Percentiles rank a stretch among this genome's conserved stretches.
These are phyloP conservation scores for Gnomoniopsis sp. DNA, from an alignment of 2,329 filamentous ascomycete genomes.

Conservation along the genomic window DNA sequence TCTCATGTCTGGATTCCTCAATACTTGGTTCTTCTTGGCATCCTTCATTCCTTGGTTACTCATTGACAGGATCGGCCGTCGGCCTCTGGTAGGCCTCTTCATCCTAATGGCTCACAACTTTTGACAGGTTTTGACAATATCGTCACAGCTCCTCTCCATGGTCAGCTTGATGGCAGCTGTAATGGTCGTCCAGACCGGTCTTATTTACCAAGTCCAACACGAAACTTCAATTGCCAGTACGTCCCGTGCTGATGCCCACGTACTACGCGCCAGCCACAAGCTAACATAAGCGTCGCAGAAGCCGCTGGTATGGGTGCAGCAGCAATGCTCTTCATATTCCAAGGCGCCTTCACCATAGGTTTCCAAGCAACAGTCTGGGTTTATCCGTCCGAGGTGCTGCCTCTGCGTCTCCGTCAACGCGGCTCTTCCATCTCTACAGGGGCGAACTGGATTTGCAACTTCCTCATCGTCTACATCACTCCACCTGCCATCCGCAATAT, in stretches of 20 bases:
- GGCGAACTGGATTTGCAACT: constrained; percentile 1
- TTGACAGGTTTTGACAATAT: too few species aligned
- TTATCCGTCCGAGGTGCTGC: constrained; percentile 1
- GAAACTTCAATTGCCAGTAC: background rate
- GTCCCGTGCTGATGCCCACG: too few species aligned
- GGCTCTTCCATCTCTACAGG: constrained; percentile 1
- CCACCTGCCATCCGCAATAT: constrained; percentile 48
- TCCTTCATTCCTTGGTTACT: background rate
- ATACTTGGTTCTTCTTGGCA: background rate
- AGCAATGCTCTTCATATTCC: background rate
- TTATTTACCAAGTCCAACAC: background rate
- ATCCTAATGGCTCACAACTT: too few species aligned
- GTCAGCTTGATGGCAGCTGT: background rate
- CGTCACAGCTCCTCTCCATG: background rate
- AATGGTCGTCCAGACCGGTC: background rate
- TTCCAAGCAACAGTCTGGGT: constrained; percentile 1
- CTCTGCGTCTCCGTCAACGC: constrained; percentile 1
- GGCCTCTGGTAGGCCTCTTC: too few species aligned
- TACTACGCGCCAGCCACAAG: too few species aligned
- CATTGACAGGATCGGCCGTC: background rate
- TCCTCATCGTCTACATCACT: constrained; percentile 35
- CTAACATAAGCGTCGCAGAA: too few species aligned
- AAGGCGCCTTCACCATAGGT: background rate
- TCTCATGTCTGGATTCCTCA: background rate
- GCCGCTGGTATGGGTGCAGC: background rate